phyloP scores from a whole-genome alignment of 2,329 filamentous ascomycete genomes.

The Pseudogymnoascus sp. region DNA sequence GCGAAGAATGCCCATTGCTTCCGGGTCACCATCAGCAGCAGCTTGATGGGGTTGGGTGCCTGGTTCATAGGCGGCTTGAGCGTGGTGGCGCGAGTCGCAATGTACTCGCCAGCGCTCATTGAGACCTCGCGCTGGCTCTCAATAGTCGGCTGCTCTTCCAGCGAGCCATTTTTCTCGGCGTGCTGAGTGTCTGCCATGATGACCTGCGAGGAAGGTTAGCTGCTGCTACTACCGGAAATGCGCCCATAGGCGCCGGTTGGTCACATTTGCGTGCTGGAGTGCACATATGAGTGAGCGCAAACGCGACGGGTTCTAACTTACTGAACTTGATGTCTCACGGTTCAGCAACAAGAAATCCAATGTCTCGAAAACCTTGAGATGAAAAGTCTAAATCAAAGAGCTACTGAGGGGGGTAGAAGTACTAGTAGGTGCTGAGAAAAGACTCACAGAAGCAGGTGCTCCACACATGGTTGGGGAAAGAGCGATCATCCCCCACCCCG shows the following conservation, averaged over 20 bases:
- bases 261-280: not conserved
- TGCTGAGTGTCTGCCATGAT: not conserved
- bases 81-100: slow-evolving; percentile 42
- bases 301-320: not conserved
- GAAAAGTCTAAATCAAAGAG: not conserved
- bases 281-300: not conserved
- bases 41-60: slow-evolving; percentile 60
- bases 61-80: slow-evolving; percentile 52
- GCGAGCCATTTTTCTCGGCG: not conserved
- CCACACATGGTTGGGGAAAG: not conserved
- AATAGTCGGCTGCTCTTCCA: not conserved
- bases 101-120: slow-evolving; percentile 32
- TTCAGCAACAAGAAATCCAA: not conserved
- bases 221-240: not conserved
- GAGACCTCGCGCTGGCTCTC: not conserved
- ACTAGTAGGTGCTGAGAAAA: not conserved
- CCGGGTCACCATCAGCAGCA: slow-evolving; percentile 54
- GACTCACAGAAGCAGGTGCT: not conserved
- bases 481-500: not conserved
- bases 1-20: slow-evolving; percentile 69
- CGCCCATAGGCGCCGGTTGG: not conserved
- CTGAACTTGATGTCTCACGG: not conserved
- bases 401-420: not conserved
- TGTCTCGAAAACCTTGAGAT: not conserved
- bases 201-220: not conserved